Conservation (phyloP, 2,329 filamentous ascomycete genomes). For the Claviceps citrina region DNA sequence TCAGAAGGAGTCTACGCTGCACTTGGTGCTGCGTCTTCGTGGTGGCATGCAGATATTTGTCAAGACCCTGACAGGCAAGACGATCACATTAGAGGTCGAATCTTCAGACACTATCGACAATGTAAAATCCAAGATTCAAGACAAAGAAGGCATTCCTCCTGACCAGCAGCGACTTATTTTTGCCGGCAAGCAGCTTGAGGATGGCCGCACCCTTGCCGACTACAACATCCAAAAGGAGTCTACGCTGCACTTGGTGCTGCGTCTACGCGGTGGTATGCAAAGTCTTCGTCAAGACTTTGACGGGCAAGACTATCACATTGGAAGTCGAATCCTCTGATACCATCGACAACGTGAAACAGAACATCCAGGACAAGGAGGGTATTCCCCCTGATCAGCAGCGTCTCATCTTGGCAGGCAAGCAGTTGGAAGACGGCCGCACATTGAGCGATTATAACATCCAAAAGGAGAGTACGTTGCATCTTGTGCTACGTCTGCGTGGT, state of each 20-base stretch:
- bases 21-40: constrained; percentile 73
- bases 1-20: constrained; percentile 79
- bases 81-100: constrained; percentile 83
- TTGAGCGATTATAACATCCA: constrained; percentile 95
- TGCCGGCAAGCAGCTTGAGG: constrained; percentile 83
- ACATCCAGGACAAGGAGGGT: constrained; percentile 88
- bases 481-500: constrained; percentile 68
- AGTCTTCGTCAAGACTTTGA: constrained; percentile 79
- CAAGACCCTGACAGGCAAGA: constrained; percentile 82
- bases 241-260: constrained; percentile 65
- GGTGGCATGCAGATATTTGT: constrained; percentile 85
- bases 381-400: constrained; percentile 93
- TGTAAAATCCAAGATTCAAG: constrained; percentile 85
- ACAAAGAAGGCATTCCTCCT: constrained; percentile 85
- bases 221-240: constrained; percentile 96
- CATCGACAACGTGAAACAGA: constrained; percentile 86
- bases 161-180: constrained; percentile 92
- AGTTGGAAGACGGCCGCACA: constrained; percentile 82
- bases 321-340: constrained; percentile 83
- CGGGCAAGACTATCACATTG: constrained; percentile 86
- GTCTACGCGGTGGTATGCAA: constrained; percentile 80
- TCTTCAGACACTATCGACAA: constrained; percentile 86
- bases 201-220: constrained; percentile 77
- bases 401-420: constrained; percentile 85
- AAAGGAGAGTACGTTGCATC: constrained; percentile 69